Conservation (phyloP, 805 yeast species). For the Naumovozyma baii region DNA sequence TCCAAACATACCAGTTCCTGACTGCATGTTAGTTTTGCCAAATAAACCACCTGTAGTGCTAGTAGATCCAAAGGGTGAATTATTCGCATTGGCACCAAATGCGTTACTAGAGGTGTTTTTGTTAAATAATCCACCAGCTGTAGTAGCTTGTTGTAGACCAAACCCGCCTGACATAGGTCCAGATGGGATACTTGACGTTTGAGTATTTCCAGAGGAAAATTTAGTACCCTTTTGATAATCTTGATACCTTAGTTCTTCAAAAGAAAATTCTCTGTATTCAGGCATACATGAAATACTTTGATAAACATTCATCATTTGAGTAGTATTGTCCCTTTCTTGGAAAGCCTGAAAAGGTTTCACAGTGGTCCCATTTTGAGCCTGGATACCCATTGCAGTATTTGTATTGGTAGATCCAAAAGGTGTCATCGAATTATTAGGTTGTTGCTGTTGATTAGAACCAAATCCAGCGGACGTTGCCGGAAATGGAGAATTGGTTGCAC, state of each 20-base stretch:
- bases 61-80: slow-evolving; percentile 25
- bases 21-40: slow-evolving; percentile 21
- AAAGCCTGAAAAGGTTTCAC: slow-evolving; percentile 58
- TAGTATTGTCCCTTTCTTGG: slow-evolving; percentile 59
- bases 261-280: slow-evolving; percentile 69
- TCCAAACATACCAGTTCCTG: slow-evolving; percentile 23
- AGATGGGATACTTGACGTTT: slow-evolving; percentile 12
- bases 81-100: slow-evolving; percentile 9
- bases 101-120: slow-evolving; percentile 10
- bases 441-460: slow-evolving; percentile 1
- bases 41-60: slow-evolving; percentile 25
- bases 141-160: slow-evolving; percentile 14
- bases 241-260: slow-evolving; percentile 80
- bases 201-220: slow-evolving; percentile 6
- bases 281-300: slow-evolving; percentile 85
- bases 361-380: slow-evolving; percentile 56
- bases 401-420: slow-evolving; percentile 13
- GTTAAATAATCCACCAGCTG: slow-evolving; percentile 22
- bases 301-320: slow-evolving; percentile 48
- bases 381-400: slow-evolving; percentile 14
- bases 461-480: neutral
- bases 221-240: slow-evolving; percentile 65
- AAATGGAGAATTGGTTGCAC: slow-evolving; percentile 8
- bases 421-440: neutral
- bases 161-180: slow-evolving; percentile 11